Percentiles rank a stretch among this genome's conserved stretches.
These are phyloP conservation scores for Malus hybrid DNA, from an alignment of 331 rosid species.

Conservation along the genomic window DNA sequence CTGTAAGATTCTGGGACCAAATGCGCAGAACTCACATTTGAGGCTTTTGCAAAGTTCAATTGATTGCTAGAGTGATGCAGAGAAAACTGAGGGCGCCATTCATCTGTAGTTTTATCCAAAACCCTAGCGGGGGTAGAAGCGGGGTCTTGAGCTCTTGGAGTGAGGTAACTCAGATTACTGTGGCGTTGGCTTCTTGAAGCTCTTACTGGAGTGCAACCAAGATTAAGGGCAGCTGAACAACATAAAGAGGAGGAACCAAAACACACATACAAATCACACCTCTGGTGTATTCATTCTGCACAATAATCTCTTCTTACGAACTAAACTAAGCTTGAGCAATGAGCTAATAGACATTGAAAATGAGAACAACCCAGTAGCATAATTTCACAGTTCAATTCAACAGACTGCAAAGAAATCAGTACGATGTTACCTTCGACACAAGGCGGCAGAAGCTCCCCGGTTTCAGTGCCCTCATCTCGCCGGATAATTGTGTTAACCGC, in stretches of 20 bases:
- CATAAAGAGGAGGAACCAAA: slow-evolving; percentile 15
- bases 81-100: slow-evolving; percentile 27
- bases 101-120: slow-evolving; percentile 33
- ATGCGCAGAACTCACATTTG: slow-evolving; percentile 23
- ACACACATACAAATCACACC: slow-evolving; percentile 27
- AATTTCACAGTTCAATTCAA: too few species aligned
- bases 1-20: slow-evolving; percentile 40
- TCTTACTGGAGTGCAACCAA: slow-evolving; percentile 82
- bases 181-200: slow-evolving; percentile 97
- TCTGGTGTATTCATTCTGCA: slow-evolving; percentile 18
- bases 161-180: slow-evolving; percentile 70
- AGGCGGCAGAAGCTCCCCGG: too few species aligned
- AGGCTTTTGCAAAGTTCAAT: slow-evolving; percentile 30
- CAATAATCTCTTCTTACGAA: background rate
- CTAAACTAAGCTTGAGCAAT: slow-evolving; percentile 11
- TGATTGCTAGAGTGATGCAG: slow-evolving; percentile 34
- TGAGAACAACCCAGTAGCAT: too few species aligned
- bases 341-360: slow-evolving; percentile 9
- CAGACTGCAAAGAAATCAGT: too few species aligned
- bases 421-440: too few species aligned
- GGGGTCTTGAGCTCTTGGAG: slow-evolving; percentile 59
- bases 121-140: slow-evolving; percentile 35
- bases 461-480: too few species aligned
- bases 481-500: too few species aligned
- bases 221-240: slow-evolving; percentile 89